These are phyloP conservation scores for Gonapodya sp. DNA, from an alignment of 192 early-diverging fungal species.

Conservation along the genomic window DNA sequence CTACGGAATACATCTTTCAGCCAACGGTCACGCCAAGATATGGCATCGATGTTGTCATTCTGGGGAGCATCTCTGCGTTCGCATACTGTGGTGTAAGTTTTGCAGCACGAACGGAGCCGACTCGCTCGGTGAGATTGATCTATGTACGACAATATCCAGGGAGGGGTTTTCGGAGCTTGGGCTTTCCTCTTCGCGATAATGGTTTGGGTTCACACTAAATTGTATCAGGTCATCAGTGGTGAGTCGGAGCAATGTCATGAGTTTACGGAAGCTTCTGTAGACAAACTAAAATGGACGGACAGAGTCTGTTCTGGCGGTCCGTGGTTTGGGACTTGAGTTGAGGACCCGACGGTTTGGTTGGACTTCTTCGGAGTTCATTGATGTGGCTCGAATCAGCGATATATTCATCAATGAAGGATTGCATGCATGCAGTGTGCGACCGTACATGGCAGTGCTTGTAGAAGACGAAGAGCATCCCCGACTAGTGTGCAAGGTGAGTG, in stretches of 20 bases:
- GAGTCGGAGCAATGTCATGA: neutral
- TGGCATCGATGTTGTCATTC: too few species aligned
- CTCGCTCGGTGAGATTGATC: too few species aligned
- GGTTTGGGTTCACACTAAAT: neutral
- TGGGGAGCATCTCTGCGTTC: too few species aligned
- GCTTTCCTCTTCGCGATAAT: too few species aligned
- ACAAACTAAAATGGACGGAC: too few species aligned
- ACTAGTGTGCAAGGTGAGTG: neutral
- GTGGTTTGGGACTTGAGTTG: neutral
- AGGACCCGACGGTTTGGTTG: neutral
- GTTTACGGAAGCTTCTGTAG: too few species aligned
- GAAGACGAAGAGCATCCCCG: neutral
- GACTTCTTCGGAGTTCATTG: neutral
- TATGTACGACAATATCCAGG: too few species aligned
- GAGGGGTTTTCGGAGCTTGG: too few species aligned
- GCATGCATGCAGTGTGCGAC: neutral
- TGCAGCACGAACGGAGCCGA: too few species aligned
- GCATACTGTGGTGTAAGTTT: too few species aligned
- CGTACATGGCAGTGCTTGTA: neutral
- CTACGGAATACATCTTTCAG: too few species aligned
- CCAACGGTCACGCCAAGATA: too few species aligned
- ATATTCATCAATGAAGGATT: slow-evolving; percentile 2
- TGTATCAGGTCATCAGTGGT: neutral
- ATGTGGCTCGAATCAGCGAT: neutral
- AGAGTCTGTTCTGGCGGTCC: neutral